Evolutionary conservation across 495 filamentous ascomycete genomes (phyloP).

Genomic region (Hyaloscypha bicolor): DNA sequence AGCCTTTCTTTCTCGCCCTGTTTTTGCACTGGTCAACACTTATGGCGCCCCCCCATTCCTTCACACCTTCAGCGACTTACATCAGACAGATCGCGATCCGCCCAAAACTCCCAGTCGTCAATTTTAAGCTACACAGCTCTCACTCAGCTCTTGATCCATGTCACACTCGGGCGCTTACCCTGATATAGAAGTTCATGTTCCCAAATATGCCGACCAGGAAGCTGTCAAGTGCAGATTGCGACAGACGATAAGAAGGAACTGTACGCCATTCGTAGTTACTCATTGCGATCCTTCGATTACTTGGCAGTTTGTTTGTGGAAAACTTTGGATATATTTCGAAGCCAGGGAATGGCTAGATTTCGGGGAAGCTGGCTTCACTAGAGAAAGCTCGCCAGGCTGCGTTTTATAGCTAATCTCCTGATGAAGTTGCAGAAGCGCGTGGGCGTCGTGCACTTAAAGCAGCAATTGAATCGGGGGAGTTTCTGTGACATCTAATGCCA

Average conservation of each 20-base stretch:
- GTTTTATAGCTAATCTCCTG: constrained; percentile 5
- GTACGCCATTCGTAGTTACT: constrained; percentile 9
- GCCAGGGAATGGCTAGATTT: constrained; percentile 4
- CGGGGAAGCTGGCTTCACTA: background rate
- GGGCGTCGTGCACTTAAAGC: background rate
- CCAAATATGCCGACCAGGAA: constrained; percentile 17
- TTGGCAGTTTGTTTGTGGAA: background rate
- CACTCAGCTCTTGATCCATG: constrained; percentile 7
- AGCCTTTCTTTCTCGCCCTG: too few species aligned
- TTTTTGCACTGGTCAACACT: too few species aligned
- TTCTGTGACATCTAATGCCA: constrained; percentile 6
- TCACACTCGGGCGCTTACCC: constrained; percentile 11
- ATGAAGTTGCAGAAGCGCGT: too few species aligned
- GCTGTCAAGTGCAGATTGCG: constrained; percentile 7
- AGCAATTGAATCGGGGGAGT: background rate
- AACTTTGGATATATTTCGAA: constrained; percentile 8
- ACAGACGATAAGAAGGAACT: constrained; percentile 11
- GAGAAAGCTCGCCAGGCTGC: constrained; percentile 6
- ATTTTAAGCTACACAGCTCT: constrained; percentile 1
- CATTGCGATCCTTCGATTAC: constrained; percentile 8
- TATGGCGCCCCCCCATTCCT: too few species aligned
- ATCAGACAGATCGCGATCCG: constrained; percentile 1
- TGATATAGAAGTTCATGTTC: constrained; percentile 16
- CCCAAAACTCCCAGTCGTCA: constrained; percentile 1
- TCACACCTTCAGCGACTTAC: background rate